Evolutionary conservation across 176 grass and related monocot genomes (phyloP), one percentile per base, ranked within the genome.

Genomic region (Lolium perenne): DNA sequence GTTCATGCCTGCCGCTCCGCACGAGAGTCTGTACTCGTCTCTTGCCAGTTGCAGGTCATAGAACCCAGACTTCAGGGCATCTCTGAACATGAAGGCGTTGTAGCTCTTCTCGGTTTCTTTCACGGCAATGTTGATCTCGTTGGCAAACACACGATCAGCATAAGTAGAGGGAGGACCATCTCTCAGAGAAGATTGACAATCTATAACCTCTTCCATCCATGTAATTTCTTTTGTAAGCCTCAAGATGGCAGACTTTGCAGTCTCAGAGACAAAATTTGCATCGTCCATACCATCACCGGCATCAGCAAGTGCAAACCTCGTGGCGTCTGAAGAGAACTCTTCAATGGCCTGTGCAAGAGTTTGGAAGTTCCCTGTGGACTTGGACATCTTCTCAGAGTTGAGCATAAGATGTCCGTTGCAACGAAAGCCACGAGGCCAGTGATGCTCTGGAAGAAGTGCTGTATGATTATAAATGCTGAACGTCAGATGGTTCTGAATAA

Each of bases 331-430:
- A 73, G 92, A 94, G 74, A 69, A 92, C 23, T 92, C 74, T 83
- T 92, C 49, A 45, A 94, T 94, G 38, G 95, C 90, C 78, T 91
- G 62, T 13, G 69, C 67, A 53, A 97, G 90, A 26, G 95, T 97
- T 64, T 78, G 82, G 82, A 97, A 94, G 47, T 97, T 97, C 21
- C 92, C 95, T 23, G 92, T 97, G 1, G 95, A 94, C 77, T 94
- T 92, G n/a, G 92, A 91, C 94, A 97, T 97, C 68, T 94, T 97
- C 67, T 94, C 88, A 41, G 92, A 94, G 84, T 97, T 97, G 29
- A 97, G 92, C 92, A 94, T 91, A 63, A 94, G 92, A 70, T 97
- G 95, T 4, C 92, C 95, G 48, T 94, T 97, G 81, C 92, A 94
- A 17, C 92, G 90, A 65, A 94, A 97, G 4, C 92, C 90, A 60